Percentiles rank a stretch among this genome's conserved stretches.
Evolutionary conservation across 2,329 filamentous ascomycete species (phyloP).

Genomic region (Macrophomina pseudophaseolina): DNA sequence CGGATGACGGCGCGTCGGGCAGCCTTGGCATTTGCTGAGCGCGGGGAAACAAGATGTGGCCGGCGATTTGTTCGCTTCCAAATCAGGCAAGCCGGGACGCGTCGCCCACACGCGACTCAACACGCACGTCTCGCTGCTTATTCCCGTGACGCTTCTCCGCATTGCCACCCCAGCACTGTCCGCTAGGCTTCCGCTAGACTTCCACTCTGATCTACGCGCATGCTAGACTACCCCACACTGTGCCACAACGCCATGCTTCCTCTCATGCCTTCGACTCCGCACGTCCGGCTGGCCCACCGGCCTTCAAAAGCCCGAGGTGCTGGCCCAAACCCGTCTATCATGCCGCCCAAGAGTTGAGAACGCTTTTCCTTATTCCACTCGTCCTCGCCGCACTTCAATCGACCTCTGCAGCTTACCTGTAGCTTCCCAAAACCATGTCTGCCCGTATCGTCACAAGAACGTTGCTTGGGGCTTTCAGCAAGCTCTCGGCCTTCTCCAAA

Average conservation of each 20-base stretch:
- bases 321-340: not conserved
- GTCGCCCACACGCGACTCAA: not conserved
- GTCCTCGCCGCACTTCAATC: not conserved
- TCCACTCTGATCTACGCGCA: not conserved
- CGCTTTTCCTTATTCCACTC: not conserved
- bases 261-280: constrained; percentile 13
- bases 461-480: constrained; percentile 33
- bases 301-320: not conserved
- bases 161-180: not conserved
- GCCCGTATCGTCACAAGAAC: constrained; percentile 33
- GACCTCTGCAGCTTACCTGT: not conserved
- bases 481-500: constrained; percentile 28
- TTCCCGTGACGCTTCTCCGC: constrained; percentile 12
- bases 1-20: not conserved
- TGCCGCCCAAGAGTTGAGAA: not conserved
- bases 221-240: constrained; percentile 13
- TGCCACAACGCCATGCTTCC: constrained; percentile 7
- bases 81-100: not conserved
- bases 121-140: not conserved
- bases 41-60: constrained; percentile 10
- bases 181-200: not conserved
- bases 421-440: constrained; percentile 24
- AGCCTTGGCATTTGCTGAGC: not conserved
- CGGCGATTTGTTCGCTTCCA: not conserved
- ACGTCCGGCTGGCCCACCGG: constrained; percentile 12